Evolutionary conservation across 176 grass and related monocot species (phyloP).

Genomic region (Aegilops tauschii): DNA sequence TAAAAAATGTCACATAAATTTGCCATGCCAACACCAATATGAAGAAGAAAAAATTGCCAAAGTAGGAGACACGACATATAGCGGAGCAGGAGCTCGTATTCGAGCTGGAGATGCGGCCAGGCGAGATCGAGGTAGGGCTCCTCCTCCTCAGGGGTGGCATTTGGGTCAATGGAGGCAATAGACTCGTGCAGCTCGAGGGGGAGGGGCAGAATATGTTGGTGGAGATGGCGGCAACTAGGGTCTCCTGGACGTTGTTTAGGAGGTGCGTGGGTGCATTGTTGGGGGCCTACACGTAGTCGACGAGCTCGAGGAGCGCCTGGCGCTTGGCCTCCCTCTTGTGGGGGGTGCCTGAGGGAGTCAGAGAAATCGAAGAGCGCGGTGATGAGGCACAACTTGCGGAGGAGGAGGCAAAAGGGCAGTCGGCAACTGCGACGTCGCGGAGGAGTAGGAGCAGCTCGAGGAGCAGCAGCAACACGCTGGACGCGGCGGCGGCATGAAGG

Average conservation of each 20-base stretch:
- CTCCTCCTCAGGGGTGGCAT: no score
- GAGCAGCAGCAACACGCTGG: conserved; percentile 28
- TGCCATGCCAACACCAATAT: no score
- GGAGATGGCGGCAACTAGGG: no score
- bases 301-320: conserved; percentile 66
- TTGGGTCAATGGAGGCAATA: no score
- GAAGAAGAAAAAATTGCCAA: conserved; percentile 27
- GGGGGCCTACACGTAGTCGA: conserved; percentile 76
- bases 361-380: conserved; percentile 66
- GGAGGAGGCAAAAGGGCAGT: conserved; percentile 51
- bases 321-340: conserved; percentile 82
- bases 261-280: no score
- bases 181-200: no score
- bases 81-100: conserved; percentile 74
- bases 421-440: conserved; percentile 50
- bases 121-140: no score
- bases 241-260: no score
- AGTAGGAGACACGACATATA: conserved; percentile 62
- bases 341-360: conserved; percentile 51
- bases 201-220: no score
- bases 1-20: no score
- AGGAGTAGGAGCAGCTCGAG: conserved; percentile 77
- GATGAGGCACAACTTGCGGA: conserved; percentile 78
- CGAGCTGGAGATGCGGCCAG: conserved; percentile 38
- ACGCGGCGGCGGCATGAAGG: neutral